Base-by-base conservation (phyloP, 371 early-diverging fungal species). In the Apophysomyces trapeziformis region DNA sequence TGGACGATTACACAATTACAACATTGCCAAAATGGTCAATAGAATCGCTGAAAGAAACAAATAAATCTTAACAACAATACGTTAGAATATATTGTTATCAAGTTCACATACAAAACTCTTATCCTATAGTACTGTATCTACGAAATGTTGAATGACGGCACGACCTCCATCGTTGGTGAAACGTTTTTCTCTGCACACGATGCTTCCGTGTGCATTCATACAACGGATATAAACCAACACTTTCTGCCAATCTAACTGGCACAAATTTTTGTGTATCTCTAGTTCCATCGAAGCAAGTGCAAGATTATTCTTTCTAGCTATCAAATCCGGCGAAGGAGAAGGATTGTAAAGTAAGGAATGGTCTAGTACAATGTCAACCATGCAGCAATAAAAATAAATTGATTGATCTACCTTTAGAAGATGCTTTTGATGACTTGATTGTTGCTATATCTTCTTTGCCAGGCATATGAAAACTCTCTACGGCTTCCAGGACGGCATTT, bases 11-110 rank as follows among this genome's bases (percentile, higher is more conserved):
- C 73, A 83, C 86, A 39, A 85, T 89, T 45, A 88, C 87, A 3
- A 85, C 86, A 44, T 72, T 86, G 35, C 89, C 89, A 44, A 85
- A 83, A 72, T 91, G 91, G 91, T 85, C 89, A 0, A 60, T 91
- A 7, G 85, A 86, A 56, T 70, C 75, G 2, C 63, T 82, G 41
- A 77, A 79, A 56, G 61, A 74, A 32, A 58, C 58, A 61, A 46
- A 59, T 38, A 57, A 11, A 37, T 36, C 36, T 26, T 63, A 63
- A 16, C 47, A 7, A 38, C n/a, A 63, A 14, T 13, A 21, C 14
- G 7, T 60, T 6, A 11, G 21, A 45, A 14, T 39, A 13, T n/a
- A 38, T 39, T 41, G 32, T 41, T 16, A 43, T 60, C 32, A 26
- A 26, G 32, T 41, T 41, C 41, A 41, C 1, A 41, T 41, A 41